Conservation (phyloP, 495 filamentous ascomycete species). For the Talaromyces nanjingensis region DNA sequence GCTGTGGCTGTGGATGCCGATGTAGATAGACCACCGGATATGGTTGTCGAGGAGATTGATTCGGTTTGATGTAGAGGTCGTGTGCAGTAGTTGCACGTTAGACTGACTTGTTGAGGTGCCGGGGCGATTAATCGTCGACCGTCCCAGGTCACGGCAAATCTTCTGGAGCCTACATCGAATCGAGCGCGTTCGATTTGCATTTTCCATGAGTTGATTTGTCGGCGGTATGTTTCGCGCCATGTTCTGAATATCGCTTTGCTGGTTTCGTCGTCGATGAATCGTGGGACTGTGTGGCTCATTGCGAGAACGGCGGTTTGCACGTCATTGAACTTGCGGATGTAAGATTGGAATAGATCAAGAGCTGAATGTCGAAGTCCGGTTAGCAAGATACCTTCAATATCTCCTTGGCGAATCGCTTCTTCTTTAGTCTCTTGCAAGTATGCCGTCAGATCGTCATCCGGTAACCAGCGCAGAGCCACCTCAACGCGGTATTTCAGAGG, state of each 20-base stretch:
- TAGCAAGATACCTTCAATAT: conserved; percentile 82
- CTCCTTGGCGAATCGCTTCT: conserved; percentile 62
- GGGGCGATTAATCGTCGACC: conserved; percentile 58
- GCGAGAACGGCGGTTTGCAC: conserved; percentile 84
- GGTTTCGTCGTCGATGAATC: conserved; percentile 62
- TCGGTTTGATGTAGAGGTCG: conserved; percentile 40
- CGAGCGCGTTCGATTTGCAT: conserved; percentile 56
- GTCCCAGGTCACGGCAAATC: conserved; percentile 56
- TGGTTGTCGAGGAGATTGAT: not conserved
- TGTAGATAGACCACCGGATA: not conserved
- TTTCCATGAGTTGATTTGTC: conserved; percentile 70
- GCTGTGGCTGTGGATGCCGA: conserved; percentile 18
- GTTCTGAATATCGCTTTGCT: conserved; percentile 53
- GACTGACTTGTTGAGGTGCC: conserved; percentile 66
- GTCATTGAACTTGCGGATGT: conserved; percentile 80
- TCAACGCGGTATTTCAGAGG: conserved; percentile 80
- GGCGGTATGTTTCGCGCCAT: conserved; percentile 78
- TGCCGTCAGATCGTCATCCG: conserved; percentile 64
- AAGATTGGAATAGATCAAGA: conserved; percentile 79
- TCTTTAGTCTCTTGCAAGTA: conserved; percentile 61
- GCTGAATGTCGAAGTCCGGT: conserved; percentile 75
- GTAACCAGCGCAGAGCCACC: conserved; percentile 77
- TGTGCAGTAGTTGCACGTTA: conserved; percentile 82
- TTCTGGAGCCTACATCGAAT: conserved; percentile 50
- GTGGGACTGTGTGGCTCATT: conserved; percentile 71